Conservation (phyloP, 164 flowering plant species). For the Saururus chinensis region DNA sequence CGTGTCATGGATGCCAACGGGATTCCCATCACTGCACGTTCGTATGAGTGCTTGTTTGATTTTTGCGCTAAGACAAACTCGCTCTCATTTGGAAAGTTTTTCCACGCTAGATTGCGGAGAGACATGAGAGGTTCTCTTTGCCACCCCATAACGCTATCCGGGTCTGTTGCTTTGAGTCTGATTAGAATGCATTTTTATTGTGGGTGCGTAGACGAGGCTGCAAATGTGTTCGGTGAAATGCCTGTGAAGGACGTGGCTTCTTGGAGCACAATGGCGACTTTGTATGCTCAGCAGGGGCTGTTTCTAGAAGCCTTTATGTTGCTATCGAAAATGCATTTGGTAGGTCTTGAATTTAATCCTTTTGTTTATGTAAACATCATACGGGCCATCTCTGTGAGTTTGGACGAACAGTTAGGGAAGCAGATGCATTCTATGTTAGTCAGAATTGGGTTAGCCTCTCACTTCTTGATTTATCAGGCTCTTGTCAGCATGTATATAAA, state of each 20-base stretch:
- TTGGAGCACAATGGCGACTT: slow-evolving; percentile 28
- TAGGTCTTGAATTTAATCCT: slow-evolving; percentile 10
- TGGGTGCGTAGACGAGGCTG: slow-evolving; percentile 26
- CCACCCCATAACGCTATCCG: too few species aligned
- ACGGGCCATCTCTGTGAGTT: slow-evolving; percentile 10
- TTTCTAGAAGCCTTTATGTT: slow-evolving; percentile 18
- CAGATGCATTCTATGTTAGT: slow-evolving; percentile 37
- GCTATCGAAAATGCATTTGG: slow-evolving; percentile 21
- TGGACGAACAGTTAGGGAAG: slow-evolving; percentile 24
- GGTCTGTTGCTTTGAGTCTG: slow-evolving; percentile 18
- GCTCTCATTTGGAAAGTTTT: slow-evolving; percentile 20
- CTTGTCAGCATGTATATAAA: slow-evolving; percentile 37
- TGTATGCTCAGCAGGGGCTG: slow-evolving; percentile 23
- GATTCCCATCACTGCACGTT: slow-evolving; percentile 14
- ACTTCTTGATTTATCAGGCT: slow-evolving; percentile 15
- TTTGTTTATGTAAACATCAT: slow-evolving; percentile 20
- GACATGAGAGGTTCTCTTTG: too few species aligned
- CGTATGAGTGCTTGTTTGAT: slow-evolving; percentile 29
- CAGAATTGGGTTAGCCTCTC: slow-evolving; percentile 15
- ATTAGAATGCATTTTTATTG: slow-evolving; percentile 32
- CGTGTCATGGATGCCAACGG: slow-evolving; percentile 27
- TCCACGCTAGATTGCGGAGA: slow-evolving; percentile 18
- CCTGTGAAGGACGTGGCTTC: slow-evolving; percentile 15
- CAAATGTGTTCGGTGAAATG: slow-evolving; percentile 37
- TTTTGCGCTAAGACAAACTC: slow-evolving; percentile 20